phyloP scores from a whole-genome alignment of 2,329 filamentous ascomycete species.

The Chaetoscypha palmicola region DNA sequence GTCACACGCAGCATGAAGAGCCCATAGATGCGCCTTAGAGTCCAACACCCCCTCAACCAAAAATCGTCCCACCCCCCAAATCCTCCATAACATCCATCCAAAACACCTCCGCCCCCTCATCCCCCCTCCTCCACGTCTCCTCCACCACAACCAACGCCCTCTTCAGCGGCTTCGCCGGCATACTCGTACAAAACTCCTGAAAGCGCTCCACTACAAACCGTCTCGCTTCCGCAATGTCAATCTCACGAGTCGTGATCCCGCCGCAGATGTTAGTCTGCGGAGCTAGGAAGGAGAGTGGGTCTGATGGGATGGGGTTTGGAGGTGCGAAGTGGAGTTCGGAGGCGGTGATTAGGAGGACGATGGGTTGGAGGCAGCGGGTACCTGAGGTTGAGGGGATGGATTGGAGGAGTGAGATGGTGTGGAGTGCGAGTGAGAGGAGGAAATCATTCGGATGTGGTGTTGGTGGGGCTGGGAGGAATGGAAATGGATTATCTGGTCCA shows the following conservation, averaged over 20 bases:
- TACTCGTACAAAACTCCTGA: slow-evolving; percentile 23
- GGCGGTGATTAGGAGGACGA: slow-evolving; percentile 23
- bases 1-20: too few species aligned
- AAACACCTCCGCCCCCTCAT: slow-evolving; percentile 20
- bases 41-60: slow-evolving; percentile 15
- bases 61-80: slow-evolving; percentile 22
- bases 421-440: slow-evolving; percentile 24
- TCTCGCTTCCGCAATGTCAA: slow-evolving; percentile 24
- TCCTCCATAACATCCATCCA: slow-evolving; percentile 27
- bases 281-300: slow-evolving; percentile 1
- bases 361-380: slow-evolving; percentile 27
- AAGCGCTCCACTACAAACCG: slow-evolving; percentile 22
- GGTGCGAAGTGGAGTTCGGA: slow-evolving; percentile 23
- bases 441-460: slow-evolving; percentile 23
- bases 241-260: slow-evolving; percentile 22
- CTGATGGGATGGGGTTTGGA: neutral
- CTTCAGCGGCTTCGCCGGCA: slow-evolving; percentile 26
- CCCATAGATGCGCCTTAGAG: too few species aligned
- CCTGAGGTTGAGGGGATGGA: slow-evolving; percentile 22
- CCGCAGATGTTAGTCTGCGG: slow-evolving; percentile 11
- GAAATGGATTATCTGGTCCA: slow-evolving; percentile 3
- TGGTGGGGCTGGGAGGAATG: slow-evolving; percentile 16
- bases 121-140: slow-evolving; percentile 25
- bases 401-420: slow-evolving; percentile 24
- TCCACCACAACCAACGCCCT: slow-evolving; percentile 21